Conservation (phyloP, 352 stramenopile species). For the Phytophthora sojae region DNA sequence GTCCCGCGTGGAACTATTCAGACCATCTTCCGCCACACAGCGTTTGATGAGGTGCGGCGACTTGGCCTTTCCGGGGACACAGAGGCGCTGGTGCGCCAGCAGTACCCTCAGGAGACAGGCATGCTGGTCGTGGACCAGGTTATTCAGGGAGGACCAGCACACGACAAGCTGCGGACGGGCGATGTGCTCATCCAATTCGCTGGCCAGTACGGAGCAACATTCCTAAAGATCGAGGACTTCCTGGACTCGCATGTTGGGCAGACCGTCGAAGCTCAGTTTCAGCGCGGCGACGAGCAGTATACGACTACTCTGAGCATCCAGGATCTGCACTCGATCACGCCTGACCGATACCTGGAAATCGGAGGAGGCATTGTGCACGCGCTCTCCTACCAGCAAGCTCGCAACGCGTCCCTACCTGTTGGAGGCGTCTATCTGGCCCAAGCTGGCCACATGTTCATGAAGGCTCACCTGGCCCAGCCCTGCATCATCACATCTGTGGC, state of each 20-base stretch:
- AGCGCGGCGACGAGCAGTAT: conserved; percentile 72
- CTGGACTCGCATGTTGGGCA: conserved; percentile 77
- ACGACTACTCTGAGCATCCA: conserved; percentile 57
- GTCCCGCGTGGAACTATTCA: conserved; percentile 87
- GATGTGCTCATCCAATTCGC: conserved; percentile 90
- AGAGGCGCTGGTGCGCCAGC: conserved; percentile 71
- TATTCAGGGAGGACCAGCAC: conserved; percentile 78
- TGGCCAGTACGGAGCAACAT: conserved; percentile 79
- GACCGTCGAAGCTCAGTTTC: conserved; percentile 75
- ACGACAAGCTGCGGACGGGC: conserved; percentile 79
- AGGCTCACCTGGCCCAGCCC: conserved; percentile 83
- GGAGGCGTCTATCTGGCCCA: conserved; percentile 87
- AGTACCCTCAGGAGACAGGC: conserved; percentile 85
- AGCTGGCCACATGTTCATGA: conserved; percentile 92
- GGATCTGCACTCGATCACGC: conserved; percentile 88
- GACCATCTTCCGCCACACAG: conserved; percentile 90
- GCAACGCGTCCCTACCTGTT: conserved; percentile 81
- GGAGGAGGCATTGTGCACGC: conserved; percentile 89
- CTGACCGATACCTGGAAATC: conserved; percentile 85
- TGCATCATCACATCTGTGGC: conserved; percentile 90
- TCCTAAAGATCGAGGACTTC: conserved; percentile 82
- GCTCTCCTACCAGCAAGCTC: conserved; percentile 89
- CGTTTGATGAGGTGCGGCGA: conserved; percentile 90
- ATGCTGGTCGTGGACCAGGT: conserved; percentile 93
- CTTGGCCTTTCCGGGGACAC: conserved; percentile 77